phyloP scores from a whole-genome alignment of 2,329 filamentous ascomycete genomes.

The Monilinia aucupariae region DNA sequence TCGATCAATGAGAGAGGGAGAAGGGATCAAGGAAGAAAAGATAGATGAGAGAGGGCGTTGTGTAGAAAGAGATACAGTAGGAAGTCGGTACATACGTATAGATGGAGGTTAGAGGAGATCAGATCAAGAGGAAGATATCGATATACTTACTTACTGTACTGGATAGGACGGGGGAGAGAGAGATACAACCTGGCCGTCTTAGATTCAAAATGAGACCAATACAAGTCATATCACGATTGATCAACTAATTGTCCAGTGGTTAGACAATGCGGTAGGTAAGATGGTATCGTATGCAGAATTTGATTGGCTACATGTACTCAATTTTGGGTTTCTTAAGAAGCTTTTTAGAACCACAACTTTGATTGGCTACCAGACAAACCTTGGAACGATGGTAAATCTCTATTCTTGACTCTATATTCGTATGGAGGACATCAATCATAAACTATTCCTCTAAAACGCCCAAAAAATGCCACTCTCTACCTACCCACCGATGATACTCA shows the following conservation, averaged over 20 bases:
- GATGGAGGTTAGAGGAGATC: not conserved
- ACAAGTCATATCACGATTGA: too few relatives aligned
- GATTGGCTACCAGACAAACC: not conserved
- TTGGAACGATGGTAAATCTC: not conserved
- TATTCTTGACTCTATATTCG: conserved; percentile 1
- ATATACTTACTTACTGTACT: too few relatives aligned
- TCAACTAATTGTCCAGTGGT: too few relatives aligned
- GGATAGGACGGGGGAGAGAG: too few relatives aligned
- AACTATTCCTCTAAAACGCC: conserved; percentile 6
- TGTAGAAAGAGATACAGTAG: too few relatives aligned
- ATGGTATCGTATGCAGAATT: not conserved
- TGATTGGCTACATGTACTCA: not conserved
- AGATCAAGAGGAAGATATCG: too few relatives aligned
- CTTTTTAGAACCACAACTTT: not conserved
- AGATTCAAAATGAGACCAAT: not conserved
- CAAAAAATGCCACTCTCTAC: conserved; percentile 2
- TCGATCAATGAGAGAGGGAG: conserved; percentile 4
- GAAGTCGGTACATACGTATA: not conserved
- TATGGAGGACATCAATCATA: conserved; percentile 5
- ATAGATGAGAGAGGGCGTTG: too few relatives aligned
- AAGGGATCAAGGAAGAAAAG: conserved; percentile 7
- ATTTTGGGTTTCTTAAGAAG: not conserved
- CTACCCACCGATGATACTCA: conserved; percentile 11
- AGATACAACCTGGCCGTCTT: too few relatives aligned
- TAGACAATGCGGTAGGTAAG: not conserved